Base-by-base conservation (phyloP, 345 rosid genomes). In the Sisymbrium irio region DNA sequence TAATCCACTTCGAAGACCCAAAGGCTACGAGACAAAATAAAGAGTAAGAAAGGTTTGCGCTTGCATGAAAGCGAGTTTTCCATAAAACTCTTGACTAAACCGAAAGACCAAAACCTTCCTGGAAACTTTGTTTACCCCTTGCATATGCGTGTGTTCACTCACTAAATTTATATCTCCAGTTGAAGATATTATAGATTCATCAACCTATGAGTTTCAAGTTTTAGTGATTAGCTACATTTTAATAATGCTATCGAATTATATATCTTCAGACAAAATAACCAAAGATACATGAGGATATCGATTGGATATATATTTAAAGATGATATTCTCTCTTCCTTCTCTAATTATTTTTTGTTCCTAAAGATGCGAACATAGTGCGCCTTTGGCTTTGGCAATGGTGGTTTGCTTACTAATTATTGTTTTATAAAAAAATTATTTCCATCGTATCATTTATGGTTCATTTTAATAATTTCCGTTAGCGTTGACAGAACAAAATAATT, bases 351-450 rank as follows among this genome's bases (percentile, higher is more conserved):
- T 47, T 32, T 57, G 78, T 58, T 72, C 32, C 18, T 66, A 59
- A 66, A 58, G 60, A 44, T 74, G 67, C 36, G 30, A 59, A 28
- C 73, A 58, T 66, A 58, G 51, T 74, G 78, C 67, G 67, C 59
- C 49, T 40, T 49, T 57, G 37, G 71, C 32, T 40, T 73, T 62
- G 28, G 37, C 62, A 42, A 51, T 42, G 55, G 64, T 63, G 46
- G 39, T 62, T 62, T 54, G 57, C 32, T 47, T 35, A 9, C 49
- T 11, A 36, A 69, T 47, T 44, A 44, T 55, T 46, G 3, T 46
- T 37, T 17, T 18, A 41, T 25, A 11, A 51, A 2, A 36, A 8
- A 61, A 60, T 19, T 15, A 71, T 61, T 49, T 42, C 9, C 45
- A 47, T 55, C 9, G 30, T 72, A 35, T 65, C 35, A 47, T 65